Conservation (phyloP, 345 rosid species). For the Rhizophora mangle region DNA sequence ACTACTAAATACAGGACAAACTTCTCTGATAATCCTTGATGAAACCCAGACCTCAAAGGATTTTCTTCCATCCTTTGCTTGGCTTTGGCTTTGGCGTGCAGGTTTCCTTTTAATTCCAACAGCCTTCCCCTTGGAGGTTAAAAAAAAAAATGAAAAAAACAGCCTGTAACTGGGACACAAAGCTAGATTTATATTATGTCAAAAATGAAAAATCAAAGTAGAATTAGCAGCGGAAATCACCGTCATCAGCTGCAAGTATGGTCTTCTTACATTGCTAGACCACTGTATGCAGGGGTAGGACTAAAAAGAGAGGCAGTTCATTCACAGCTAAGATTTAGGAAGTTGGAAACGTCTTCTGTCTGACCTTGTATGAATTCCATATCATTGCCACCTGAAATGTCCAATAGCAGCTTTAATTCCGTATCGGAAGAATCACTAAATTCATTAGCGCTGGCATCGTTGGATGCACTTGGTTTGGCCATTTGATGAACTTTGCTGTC, state of each 20-base stretch:
- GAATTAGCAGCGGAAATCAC: not conserved
- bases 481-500: slow-evolving; percentile 3
- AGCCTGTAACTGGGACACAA: not conserved
- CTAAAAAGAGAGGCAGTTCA: not conserved
- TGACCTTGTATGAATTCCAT: slow-evolving; percentile 28
- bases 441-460: slow-evolving; percentile 22
- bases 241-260: not conserved
- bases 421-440: slow-evolving; percentile 28
- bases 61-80: not conserved
- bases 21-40: not conserved
- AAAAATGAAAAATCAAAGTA: not conserved
- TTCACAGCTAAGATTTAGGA: slow-evolving; percentile 14
- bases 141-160: too few relatives aligned
- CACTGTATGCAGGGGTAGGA: not conserved
- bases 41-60: not conserved
- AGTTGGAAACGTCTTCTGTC: slow-evolving; percentile 13
- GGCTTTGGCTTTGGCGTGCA: not conserved
- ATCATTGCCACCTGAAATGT: slow-evolving; percentile 18
- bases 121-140: not conserved
- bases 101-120: not conserved
- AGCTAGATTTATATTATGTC: not conserved
- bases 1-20: not conserved
- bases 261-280: not conserved
- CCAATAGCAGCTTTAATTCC: slow-evolving; percentile 27
- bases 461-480: slow-evolving; percentile 4